Evolutionary conservation across 1,284 basidiomycete genomes (phyloP).

Genomic region (Sparassis latifolia): DNA sequence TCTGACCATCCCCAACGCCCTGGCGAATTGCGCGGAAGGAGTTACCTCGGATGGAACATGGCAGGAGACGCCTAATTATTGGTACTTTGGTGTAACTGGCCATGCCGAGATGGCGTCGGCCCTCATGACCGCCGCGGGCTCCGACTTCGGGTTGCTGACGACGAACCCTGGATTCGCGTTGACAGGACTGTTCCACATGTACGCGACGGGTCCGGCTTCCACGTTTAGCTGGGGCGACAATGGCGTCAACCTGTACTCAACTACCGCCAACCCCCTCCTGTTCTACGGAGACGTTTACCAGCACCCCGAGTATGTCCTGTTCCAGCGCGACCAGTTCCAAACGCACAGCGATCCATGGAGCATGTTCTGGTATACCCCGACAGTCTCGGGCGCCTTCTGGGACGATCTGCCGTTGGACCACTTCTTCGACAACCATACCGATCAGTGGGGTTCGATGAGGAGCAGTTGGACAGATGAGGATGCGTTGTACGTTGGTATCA

Average conservation of each 20-base stretch:
- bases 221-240: conserved; percentile 91
- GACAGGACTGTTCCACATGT: conserved; percentile 91
- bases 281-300: conserved; percentile 68
- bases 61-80: conserved; percentile 94
- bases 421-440: conserved; percentile 65
- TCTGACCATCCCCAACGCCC: conserved; percentile 69
- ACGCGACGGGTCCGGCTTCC: conserved; percentile 77
- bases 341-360: conserved; percentile 78
- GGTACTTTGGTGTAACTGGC: conserved; percentile 92
- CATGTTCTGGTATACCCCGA: conserved; percentile 97
- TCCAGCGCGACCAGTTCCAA: conserved; percentile 90
- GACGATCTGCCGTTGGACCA: conserved; percentile 78
- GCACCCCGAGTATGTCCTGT: conserved; percentile 73
- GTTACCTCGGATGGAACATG: conserved; percentile 81
- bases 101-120: conserved; percentile 89
- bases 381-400: conserved; percentile 86
- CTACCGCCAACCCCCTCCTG: conserved; percentile 73
- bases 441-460: conserved; percentile 89
- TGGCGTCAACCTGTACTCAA: conserved; percentile 92
- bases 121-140: conserved; percentile 82
- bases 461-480: conserved; percentile 88
- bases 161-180: conserved; percentile 66
- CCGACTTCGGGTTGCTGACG: conserved; percentile 68
- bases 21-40: conserved; percentile 70
- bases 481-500: conserved; percentile 83